Conservation (phyloP, 352 stramenopile species). For the Blastocystis sp. region DNA sequence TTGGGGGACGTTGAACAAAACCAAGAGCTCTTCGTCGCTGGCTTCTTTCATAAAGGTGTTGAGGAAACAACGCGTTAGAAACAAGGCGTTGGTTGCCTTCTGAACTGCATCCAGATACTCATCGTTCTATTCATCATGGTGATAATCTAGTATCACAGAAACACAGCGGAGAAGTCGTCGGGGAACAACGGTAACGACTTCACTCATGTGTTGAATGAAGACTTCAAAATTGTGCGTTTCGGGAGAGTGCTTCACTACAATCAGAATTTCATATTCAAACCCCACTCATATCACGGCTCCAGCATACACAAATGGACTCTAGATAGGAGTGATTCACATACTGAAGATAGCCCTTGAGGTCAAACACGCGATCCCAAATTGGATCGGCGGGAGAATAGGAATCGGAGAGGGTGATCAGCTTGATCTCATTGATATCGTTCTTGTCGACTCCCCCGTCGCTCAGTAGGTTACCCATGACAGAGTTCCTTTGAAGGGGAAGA, state of each 20-base stretch:
- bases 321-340: not conserved
- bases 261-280: not conserved
- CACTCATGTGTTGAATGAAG: conserved; percentile 39
- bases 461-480: conserved; percentile 35
- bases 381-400: not conserved
- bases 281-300: conserved; percentile 27
- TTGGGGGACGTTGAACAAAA: not conserved
- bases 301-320: not conserved
- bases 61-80: conserved; percentile 33
- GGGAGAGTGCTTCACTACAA: not conserved
- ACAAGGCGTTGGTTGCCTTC: conserved; percentile 28
- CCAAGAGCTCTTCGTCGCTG: not conserved
- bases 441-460: not conserved
- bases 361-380: conserved; percentile 1
- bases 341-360: conserved; percentile 27
- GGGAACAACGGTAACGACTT: conserved; percentile 14
- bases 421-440: conserved; percentile 15
- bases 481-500: too few species aligned
- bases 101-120: conserved; percentile 31
- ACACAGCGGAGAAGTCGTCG: conserved; percentile 2
- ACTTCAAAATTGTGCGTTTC: conserved; percentile 6
- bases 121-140: conserved; percentile 11
- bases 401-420: not conserved
- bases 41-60: conserved; percentile 43
- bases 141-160: not conserved